Conservation (phyloP, 140 eudicot genomes). For the Flaveria floridana region DNA sequence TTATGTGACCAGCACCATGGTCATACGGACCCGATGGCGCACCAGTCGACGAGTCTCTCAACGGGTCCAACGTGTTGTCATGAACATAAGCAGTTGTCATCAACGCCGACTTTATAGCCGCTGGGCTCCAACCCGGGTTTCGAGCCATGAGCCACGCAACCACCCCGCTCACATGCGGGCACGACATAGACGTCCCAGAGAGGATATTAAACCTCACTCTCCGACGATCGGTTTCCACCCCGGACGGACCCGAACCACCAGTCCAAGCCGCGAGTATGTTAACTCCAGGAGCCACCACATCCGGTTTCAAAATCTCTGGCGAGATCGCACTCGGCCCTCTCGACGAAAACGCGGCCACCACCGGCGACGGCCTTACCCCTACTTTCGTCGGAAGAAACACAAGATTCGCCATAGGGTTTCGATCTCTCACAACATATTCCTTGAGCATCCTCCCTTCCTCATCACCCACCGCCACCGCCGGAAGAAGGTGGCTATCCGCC, state of each 20-base stretch:
- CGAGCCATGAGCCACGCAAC: constrained; percentile 75
- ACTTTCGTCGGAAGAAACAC: constrained; percentile 64
- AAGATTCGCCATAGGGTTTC: constrained; percentile 54
- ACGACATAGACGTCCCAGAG: constrained; percentile 95
- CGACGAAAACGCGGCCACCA: constrained; percentile 89
- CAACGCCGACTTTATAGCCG: constrained; percentile 81
- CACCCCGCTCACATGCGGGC: constrained; percentile 93
- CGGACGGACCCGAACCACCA: constrained; percentile 65
- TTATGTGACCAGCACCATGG: constrained; percentile 85
- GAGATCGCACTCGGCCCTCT: constrained; percentile 78
- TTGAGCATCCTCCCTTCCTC: constrained; percentile 58
- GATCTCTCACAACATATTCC: constrained; percentile 44
- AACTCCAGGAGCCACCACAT: constrained; percentile 6
- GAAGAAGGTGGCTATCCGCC: constrained; percentile 88
- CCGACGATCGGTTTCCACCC: constrained; percentile 59
- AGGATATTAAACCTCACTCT: constrained; percentile 72
- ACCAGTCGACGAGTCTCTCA: constrained; percentile 45
- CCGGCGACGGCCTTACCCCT: constrained; percentile 72
- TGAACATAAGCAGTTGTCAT: constrained; percentile 88
- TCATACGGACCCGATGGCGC: constrained; percentile 46
- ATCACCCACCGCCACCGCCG: constrained; percentile 82
- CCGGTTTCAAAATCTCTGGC: constrained; percentile 74
- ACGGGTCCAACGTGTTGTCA: constrained; percentile 37
- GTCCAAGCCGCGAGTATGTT: constrained; percentile 17
- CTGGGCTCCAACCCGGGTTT: constrained; percentile 90